Evolutionary conservation across 2,329 filamentous ascomycete species (phyloP).

Genomic region (Ascochyta pisi): DNA sequence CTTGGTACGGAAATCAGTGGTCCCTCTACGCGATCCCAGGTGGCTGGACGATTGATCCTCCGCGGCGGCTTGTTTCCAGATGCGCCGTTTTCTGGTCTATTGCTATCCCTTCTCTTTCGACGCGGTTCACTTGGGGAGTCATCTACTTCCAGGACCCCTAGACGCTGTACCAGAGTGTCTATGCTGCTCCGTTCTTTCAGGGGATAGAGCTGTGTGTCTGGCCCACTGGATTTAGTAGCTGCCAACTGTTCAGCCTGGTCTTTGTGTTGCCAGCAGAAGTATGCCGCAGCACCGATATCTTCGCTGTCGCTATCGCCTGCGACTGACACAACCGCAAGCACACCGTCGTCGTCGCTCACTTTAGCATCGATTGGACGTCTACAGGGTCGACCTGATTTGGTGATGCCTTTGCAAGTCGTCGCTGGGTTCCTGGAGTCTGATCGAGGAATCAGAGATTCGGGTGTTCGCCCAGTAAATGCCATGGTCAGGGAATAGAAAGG

Average conservation of each 20-base stretch:
- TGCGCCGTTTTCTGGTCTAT: slow-evolving; percentile 22
- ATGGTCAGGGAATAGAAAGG: slow-evolving; percentile 16
- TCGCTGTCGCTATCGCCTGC: slow-evolving; percentile 54
- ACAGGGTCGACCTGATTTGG: slow-evolving; percentile 81
- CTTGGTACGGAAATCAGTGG: slow-evolving; percentile 54
- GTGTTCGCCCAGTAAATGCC: slow-evolving; percentile 61
- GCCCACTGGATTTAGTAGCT: slow-evolving; percentile 27
- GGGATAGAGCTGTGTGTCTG: slow-evolving; percentile 58
- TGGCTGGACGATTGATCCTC: slow-evolving; percentile 49
- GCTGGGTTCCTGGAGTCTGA: slow-evolving; percentile 84
- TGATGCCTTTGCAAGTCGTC: slow-evolving; percentile 88
- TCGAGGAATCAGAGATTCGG: slow-evolving; percentile 78
- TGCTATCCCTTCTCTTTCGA: slow-evolving; percentile 38
- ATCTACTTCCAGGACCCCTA: slow-evolving; percentile 76
- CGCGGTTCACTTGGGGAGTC: slow-evolving; percentile 47
- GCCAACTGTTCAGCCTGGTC: slow-evolving; percentile 70
- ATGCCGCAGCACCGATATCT: slow-evolving; percentile 63
- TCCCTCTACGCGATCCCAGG: slow-evolving; percentile 55
- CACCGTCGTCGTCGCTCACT: slow-evolving; percentile 45
- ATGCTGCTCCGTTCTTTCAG: slow-evolving; percentile 75
- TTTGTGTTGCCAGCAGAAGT: slow-evolving; percentile 95
- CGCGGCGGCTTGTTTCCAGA: slow-evolving; percentile 28
- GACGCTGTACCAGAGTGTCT: slow-evolving; percentile 81
- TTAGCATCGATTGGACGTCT: slow-evolving; percentile 70
- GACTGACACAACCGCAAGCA: slow-evolving; percentile 52